Evolutionary conservation across 768 basidiomycete genomes (phyloP).

Genomic region (Lactarius psammicola): DNA sequence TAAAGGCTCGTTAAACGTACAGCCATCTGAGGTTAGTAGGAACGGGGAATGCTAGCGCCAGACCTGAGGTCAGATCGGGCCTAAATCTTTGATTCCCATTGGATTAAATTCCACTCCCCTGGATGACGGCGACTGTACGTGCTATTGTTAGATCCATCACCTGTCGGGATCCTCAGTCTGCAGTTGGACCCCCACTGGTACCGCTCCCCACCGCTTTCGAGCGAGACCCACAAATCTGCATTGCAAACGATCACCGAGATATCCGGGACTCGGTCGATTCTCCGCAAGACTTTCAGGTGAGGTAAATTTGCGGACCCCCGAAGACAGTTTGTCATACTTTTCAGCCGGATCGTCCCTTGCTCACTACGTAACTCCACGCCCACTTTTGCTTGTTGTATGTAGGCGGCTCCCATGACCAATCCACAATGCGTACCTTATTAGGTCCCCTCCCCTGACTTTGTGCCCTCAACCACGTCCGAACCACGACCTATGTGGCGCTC

Average conservation of each 20-base stretch:
- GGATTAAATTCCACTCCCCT: neutral
- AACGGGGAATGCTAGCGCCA: neutral
- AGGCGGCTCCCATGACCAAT: neutral
- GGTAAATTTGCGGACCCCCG: neutral
- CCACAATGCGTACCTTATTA: neutral
- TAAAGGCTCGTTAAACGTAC: no score
- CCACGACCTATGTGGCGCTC: neutral
- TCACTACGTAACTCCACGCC: neutral
- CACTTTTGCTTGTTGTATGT: neutral
- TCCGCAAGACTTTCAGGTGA: neutral
- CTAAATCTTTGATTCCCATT: neutral
- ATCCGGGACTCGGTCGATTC: neutral
- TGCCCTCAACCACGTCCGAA: neutral
- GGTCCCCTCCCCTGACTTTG: neutral
- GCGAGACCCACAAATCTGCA: neutral
- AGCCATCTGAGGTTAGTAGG: neutral
- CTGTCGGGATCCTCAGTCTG: neutral
- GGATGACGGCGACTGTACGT: neutral
- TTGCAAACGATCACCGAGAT: neutral
- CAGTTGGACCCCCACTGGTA: neutral
- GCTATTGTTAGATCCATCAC: neutral
- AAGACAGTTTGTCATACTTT: neutral
- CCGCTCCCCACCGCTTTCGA: neutral
- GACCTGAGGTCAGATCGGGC: neutral
- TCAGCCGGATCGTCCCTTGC: neutral